Evolutionary conservation across 148 eudicot genomes (phyloP).

Genomic region (Rhododendron ferrugineum): DNA sequence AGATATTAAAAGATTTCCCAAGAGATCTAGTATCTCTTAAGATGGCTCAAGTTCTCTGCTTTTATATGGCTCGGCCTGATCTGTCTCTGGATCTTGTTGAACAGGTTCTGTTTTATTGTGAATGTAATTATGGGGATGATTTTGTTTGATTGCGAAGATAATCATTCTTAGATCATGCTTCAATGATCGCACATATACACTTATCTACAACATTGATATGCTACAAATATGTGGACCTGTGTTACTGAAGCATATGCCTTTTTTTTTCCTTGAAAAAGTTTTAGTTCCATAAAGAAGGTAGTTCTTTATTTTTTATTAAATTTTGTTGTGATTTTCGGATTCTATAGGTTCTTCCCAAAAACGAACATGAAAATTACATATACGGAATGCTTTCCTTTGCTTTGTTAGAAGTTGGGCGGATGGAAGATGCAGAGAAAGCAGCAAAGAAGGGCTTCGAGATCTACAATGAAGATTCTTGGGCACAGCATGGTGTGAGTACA

Average conservation of each 20-base stretch:
- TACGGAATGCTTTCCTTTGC: constrained; percentile 95
- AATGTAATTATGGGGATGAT: neutral
- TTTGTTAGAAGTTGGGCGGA: constrained; percentile 70
- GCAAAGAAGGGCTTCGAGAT: constrained; percentile 67
- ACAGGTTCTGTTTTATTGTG: constrained; percentile 44
- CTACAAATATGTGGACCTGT: neutral
- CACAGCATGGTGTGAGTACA: constrained; percentile 87
- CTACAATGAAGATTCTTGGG: constrained; percentile 71
- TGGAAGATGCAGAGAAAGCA: constrained; percentile 71
- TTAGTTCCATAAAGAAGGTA: neutral
- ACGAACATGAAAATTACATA: constrained; percentile 52
- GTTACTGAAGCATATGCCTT: neutral
- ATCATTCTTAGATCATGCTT: neutral
- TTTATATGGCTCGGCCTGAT: constrained; percentile 81
- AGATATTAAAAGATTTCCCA: constrained; percentile 72
- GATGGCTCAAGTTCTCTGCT: constrained; percentile 82
- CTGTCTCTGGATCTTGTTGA: constrained; percentile 63
- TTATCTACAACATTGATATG: neutral
- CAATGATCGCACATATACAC: neutral
- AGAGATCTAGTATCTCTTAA: constrained; percentile 73
- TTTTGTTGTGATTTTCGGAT: neutral
- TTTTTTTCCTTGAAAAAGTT: neutral
- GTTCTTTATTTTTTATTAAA: neutral
- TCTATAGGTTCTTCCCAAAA: constrained; percentile 56
- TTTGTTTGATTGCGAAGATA: neutral